Conservation (phyloP, 495 filamentous ascomycete species). For the Lentithecium fluviatile region DNA sequence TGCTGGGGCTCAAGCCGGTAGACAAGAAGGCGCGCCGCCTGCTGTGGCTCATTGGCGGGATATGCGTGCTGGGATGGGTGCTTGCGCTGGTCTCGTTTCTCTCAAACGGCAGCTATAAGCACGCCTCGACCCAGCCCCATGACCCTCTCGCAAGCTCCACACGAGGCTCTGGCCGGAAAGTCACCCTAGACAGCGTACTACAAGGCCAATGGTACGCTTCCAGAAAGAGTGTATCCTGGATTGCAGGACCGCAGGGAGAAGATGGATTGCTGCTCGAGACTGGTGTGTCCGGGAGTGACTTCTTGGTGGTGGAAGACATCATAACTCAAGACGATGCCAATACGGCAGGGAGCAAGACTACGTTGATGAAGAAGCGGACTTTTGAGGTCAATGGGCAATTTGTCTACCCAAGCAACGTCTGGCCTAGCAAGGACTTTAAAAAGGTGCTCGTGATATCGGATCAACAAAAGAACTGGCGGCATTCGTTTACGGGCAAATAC, state of each 20-base stretch:
- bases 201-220: constrained; percentile 66
- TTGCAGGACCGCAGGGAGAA: constrained; percentile 77
- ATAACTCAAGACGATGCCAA: constrained; percentile 51
- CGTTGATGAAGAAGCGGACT: constrained; percentile 67
- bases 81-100: constrained; percentile 75
- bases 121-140: constrained; percentile 59
- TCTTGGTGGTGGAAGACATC: constrained; percentile 85
- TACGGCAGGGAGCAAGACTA: constrained; percentile 48
- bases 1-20: constrained; percentile 47
- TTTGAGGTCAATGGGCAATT: constrained; percentile 58
- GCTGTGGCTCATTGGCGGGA: constrained; percentile 63
- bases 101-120: constrained; percentile 62
- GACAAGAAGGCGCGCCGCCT: constrained; percentile 63
- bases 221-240: constrained; percentile 80
- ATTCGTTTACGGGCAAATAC: constrained; percentile 80
- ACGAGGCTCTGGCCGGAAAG: constrained; percentile 67
- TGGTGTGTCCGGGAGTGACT: constrained; percentile 59
- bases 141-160: constrained; percentile 65
- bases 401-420: constrained; percentile 57
- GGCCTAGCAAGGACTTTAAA: constrained; percentile 79
- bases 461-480: constrained; percentile 73
- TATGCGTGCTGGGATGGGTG: constrained; percentile 77
- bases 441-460: constrained; percentile 79
- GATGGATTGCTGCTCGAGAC: constrained; percentile 80
- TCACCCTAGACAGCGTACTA: constrained; percentile 80